Percentiles rank a stretch among this genome's conserved stretches.
These are phyloP conservation scores for Arthrinium puccinioides DNA, from an alignment of 2,329 filamentous ascomycete species.

Conservation along the genomic window DNA sequence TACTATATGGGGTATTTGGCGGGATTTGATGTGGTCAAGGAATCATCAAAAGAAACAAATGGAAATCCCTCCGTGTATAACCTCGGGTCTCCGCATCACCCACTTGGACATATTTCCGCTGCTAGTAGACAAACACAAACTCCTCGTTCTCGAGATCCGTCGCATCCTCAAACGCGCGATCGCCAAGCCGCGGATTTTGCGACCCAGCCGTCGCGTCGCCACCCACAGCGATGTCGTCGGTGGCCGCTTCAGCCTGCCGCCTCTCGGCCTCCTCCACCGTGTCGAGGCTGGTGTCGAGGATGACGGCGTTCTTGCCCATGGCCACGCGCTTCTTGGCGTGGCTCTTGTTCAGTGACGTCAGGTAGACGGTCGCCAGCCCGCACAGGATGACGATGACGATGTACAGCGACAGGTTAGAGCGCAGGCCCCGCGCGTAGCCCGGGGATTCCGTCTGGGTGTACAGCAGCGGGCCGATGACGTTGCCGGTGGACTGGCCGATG, in stretches of 20 bases:
- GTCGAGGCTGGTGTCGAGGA: constrained; percentile 54
- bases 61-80: no score
- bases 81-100: no score
- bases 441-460: constrained; percentile 55
- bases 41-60: no score
- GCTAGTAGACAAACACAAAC: constrained; percentile 51
- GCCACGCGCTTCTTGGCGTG: constrained; percentile 32
- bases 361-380: constrained; percentile 15
- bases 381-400: constrained; percentile 48
- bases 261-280: constrained; percentile 33
- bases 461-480: constrained; percentile 58
- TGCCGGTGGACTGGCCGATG: constrained; percentile 57
- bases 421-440: constrained; percentile 47
- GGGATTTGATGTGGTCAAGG: no score
- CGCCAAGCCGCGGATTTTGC: no score
- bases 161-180: constrained; percentile 49
- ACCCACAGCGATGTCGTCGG: constrained; percentile 6
- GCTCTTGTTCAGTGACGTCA: constrained; percentile 10
- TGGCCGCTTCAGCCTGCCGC: constrained; percentile 24
- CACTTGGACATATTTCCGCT: no score
- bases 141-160: constrained; percentile 58
- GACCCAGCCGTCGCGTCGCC: constrained; percentile 17
- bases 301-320: constrained; percentile 50
- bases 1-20: no score
- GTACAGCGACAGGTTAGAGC: constrained; percentile 55